Percentiles rank a stretch among this genome's conserved stretches.
phyloP scores from a whole-genome alignment of 305 asterid genomes.

The Fraxinus angustifolia region DNA sequence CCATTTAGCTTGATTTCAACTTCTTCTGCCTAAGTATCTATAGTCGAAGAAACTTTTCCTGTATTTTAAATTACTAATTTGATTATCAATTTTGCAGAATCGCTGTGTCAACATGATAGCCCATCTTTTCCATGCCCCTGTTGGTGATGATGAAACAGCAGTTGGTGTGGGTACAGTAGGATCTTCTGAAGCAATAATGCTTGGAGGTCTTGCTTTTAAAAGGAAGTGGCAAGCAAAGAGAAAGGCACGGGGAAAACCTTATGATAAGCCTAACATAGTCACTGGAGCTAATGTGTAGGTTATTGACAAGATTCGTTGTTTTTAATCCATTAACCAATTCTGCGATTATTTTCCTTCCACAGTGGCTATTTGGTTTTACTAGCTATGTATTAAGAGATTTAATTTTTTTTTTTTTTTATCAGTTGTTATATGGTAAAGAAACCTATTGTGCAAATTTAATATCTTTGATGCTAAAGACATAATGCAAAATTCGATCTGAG shows the following conservation, averaged over 20 bases:
- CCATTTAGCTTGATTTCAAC: neutral
- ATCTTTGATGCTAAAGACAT: neutral
- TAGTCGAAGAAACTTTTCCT: neutral
- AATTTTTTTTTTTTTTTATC: neutral
- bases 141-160: conserved; percentile 49
- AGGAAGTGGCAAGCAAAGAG: conserved; percentile 68
- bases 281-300: conserved; percentile 76
- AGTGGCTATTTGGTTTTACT: neutral
- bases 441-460: neutral
- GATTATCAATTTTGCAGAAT: conserved; percentile 40
- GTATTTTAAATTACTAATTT: neutral
- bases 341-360: neutral
- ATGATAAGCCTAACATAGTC: conserved; percentile 54
- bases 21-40: neutral
- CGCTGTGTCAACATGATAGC: conserved; percentile 68
- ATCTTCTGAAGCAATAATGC: conserved; percentile 73
- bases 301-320: neutral
- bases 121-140: conserved; percentile 61
- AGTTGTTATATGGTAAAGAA: neutral
- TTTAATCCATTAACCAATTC: neutral
- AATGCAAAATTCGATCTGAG: neutral
- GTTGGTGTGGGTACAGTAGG: conserved; percentile 67
- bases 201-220: conserved; percentile 70
- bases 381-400: neutral
- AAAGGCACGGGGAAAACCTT: conserved; percentile 44